Evolutionary conservation across 2,329 filamentous ascomycete genomes (phyloP).

Genomic region (Myriosclerotinia scirpicola): DNA sequence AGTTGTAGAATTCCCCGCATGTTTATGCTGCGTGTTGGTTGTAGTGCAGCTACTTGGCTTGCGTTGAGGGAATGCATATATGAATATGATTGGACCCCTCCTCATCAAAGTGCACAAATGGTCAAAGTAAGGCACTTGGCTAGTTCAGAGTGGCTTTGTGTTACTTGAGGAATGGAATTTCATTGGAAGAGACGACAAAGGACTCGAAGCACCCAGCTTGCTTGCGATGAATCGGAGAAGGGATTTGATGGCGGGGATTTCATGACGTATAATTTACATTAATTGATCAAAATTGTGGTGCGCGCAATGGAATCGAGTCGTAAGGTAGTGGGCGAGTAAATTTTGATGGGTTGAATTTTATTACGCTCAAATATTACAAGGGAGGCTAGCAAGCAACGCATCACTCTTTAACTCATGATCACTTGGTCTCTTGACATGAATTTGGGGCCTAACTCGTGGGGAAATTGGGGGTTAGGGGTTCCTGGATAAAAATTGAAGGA

Average conservation of each 20-base stretch:
- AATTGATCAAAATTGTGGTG: neutral
- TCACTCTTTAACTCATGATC: constrained; percentile 10
- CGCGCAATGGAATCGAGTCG: neutral
- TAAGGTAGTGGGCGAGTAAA: neutral
- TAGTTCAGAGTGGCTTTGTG: neutral
- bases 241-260: constrained; percentile 2
- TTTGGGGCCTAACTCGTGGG: constrained; percentile 1
- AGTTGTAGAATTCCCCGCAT: constrained; percentile 1
- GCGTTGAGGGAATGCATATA: neutral
- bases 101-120: neutral
- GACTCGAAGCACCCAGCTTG: neutral
- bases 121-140: constrained; percentile 13
- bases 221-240: constrained; percentile 13
- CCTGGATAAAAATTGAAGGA: neutral
- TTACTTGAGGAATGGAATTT: neutral
- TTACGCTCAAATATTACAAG: neutral
- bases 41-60: neutral
- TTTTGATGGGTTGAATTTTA: neutral
- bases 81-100: neutral
- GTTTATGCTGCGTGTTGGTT: neutral
- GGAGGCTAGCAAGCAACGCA: too few species aligned
- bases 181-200: constrained; percentile 13
- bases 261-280: constrained; percentile 6
- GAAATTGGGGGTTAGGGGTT: neutral
- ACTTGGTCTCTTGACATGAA: constrained; percentile 13